Evolutionary conservation across 1,284 basidiomycete species (phyloP), one percentile per base, ranked within the genome.

Genomic region (Coniferiporia sulphurascens): DNA sequence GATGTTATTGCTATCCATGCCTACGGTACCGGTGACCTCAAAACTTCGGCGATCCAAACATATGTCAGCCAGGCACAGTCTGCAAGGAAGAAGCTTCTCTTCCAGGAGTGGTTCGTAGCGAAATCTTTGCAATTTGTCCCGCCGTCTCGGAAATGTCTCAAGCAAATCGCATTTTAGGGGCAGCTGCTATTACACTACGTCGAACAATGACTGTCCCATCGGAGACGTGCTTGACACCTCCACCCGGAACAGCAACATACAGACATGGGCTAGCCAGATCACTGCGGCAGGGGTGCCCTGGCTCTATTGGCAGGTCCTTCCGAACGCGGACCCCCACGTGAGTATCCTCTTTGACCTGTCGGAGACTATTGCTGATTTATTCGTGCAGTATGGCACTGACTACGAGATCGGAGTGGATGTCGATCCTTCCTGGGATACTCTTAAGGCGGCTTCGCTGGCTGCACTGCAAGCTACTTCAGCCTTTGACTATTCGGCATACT

Each of bases 1-100:
- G 74, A 76, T 61, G 66, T 75, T 53, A 64, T 76, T 63, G 69
- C 73, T 5, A 72, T 76, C 17, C 75, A 76, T 60, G 73, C 74
- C 15, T 77, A 76, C 61, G 73, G 72, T 32, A 66, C 66, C 36
- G 68, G 69, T 6, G 72, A 75, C 53, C 65, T 66, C 35, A 45
- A 58, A 10, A 73, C 72, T 7, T 66, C 65, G 12, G 61, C 59
- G 13, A 70, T 76, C 35, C 57, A 69, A 62, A 62, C 66, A 32
- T 69, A 68, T 21, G 68, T 75, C 57, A 60, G 68, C 54, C 65
- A 67, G 48, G 73, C 73, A 0, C 61, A 68, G 52, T 52, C 60
- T 15, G 67, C 69, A 2, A 70, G 72, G 27, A 74, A 72, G 67
- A 70, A 66, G 62, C 60, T 74, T 35, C 63, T 74, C 45, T 67